phyloP scores from a whole-genome alignment of 2,329 filamentous ascomycete genomes.

The Penicillium digitatum region DNA sequence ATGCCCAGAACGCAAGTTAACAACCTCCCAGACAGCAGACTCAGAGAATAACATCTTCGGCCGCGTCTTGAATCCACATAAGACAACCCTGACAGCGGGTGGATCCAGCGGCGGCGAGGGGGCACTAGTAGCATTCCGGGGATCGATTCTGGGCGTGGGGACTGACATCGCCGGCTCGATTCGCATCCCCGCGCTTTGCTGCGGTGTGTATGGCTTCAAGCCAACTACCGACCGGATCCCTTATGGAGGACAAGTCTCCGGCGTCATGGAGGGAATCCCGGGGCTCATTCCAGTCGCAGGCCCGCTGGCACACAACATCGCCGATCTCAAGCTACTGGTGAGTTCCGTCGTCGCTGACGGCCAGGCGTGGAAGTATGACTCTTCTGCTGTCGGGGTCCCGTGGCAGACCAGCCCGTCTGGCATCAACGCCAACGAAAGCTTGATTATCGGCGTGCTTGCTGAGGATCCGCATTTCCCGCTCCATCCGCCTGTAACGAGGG shows the following conservation, averaged over 20 bases:
- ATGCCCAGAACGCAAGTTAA: not conserved
- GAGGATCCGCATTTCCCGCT: conserved; percentile 49
- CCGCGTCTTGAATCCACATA: conserved; percentile 30
- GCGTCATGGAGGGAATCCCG: conserved; percentile 16
- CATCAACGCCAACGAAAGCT: conserved; percentile 1
- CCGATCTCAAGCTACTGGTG: conserved; percentile 33
- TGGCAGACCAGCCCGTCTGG: conserved; percentile 41
- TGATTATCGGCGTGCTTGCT: conserved; percentile 50
- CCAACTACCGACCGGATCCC: conserved; percentile 32
- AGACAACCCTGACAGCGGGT: conserved; percentile 26
- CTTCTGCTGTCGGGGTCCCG: conserved; percentile 40
- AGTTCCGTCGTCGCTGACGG: conserved; percentile 36
- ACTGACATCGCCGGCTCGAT: conserved; percentile 39
- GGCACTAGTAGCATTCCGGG: conserved; percentile 35
- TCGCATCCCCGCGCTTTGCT: conserved; percentile 36
- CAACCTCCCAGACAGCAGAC: conserved; percentile 20
- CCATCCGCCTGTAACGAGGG: conserved; percentile 50
- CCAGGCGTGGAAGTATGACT: conserved; percentile 47
- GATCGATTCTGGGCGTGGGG: conserved; percentile 35
- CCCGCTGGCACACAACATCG: conserved; percentile 19
- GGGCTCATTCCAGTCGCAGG: conserved; percentile 19
- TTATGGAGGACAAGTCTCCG: conserved; percentile 25
- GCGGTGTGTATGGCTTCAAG: conserved; percentile 37
- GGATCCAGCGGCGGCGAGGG: conserved; percentile 37
- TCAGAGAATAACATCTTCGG: conserved; percentile 31